Evolutionary conservation across 805 yeast genomes (phyloP), one percentile per base, ranked within the genome.

Genomic region (Jamesozyma gamospora): DNA sequence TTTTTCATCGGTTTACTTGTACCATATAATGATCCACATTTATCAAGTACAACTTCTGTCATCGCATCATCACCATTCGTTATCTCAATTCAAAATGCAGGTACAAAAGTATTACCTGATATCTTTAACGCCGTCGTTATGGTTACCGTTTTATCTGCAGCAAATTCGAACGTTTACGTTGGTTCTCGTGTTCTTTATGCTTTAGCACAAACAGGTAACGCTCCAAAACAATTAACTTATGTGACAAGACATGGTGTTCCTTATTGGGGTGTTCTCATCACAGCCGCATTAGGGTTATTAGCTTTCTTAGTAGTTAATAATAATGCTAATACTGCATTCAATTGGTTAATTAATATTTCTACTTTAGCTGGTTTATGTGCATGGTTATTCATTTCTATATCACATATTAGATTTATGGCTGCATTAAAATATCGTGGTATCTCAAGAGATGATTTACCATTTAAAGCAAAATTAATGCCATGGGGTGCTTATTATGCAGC

Each of bases 91-190:
- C 53, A 66, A 44, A 77, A 75, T 56, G 74, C 80, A 2, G 85
- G 85, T 29, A 81, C 87, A 17, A 67, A 65, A 43, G 72, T 77
- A 2, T 64, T 82, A 44, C 85, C 87, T 35, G 70, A 74, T 52
- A 76, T 82, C 41, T 77, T 82, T 62, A 82, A 82, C 56, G 88
- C 82, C 13, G 77, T 81, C 34, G 77, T 82, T 42, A 58, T 81
- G 46, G 51, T 71, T 30, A 77, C 88, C 10, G 72, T 81, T 41
- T 66, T 79, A 37, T 80, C 88, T 16, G 88, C 90, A 28, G 90
- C 81, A 50, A 82, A 82, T 63, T 79, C 87, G 13, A 79, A 79
- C 54, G 72, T 82, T 25, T 81, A 81, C 60, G 75, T 78, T 50
- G 80, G 85, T 32, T 79, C 88, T 5, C 69, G 92, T 62, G 70